These are phyloP conservation scores for Neckera pumila DNA, from an alignment of 225 moss, liverwort and hornwort genomes.

Conservation along the genomic window DNA sequence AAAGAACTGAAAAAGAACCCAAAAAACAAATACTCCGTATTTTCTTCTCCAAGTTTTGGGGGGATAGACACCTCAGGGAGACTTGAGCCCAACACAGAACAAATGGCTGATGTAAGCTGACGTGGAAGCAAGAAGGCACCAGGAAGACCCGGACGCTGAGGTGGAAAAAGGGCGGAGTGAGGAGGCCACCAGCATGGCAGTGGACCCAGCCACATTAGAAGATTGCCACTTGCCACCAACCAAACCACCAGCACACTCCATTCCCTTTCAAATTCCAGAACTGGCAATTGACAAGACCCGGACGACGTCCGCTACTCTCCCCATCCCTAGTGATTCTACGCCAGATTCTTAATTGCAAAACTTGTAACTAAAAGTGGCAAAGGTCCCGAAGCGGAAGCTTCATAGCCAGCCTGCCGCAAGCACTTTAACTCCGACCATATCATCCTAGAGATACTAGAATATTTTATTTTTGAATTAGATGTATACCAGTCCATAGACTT, in stretches of 20 bases:
- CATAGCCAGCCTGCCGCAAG: not conserved
- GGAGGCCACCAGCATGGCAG: constrained; percentile 1
- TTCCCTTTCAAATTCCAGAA: not conserved
- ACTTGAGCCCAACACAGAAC: not conserved
- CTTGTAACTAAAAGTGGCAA: not conserved
- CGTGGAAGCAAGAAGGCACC: not conserved
- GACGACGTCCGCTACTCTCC: not conserved
- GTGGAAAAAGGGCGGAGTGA: constrained; percentile 12
- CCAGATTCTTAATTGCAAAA: not conserved
- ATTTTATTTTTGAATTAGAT: too few species aligned
- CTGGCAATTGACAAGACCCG: constrained; percentile 1
- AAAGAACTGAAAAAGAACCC: not conserved
- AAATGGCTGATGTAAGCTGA: not conserved
- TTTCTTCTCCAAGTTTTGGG: not conserved
- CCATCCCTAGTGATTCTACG: not conserved
- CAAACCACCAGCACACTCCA: not conserved
- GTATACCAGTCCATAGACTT: too few species aligned
- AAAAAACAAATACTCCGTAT: not conserved
- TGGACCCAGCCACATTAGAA: not conserved
- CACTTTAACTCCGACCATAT: not conserved
- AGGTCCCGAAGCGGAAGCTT: not conserved
- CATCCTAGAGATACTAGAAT: too few species aligned
- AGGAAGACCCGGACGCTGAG: not conserved
- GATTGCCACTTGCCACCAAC: not conserved
- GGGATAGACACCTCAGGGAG: too few species aligned